Evolutionary conservation across 2,329 filamentous ascomycete species (phyloP).

Genomic region (Nothopassalora personata): DNA sequence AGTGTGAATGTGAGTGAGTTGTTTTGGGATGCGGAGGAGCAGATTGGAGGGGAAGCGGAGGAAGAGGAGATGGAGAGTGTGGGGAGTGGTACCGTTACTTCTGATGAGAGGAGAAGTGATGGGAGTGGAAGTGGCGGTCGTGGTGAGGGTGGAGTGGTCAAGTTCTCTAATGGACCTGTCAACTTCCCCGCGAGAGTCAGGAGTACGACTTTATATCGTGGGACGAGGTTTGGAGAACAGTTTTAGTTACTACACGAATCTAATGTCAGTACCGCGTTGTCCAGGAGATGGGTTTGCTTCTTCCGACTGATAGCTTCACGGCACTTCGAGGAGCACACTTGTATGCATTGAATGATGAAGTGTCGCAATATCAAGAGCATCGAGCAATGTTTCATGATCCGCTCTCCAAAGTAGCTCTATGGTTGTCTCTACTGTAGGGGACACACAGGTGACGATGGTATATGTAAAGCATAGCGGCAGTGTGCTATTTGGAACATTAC

Average conservation of each 20-base stretch:
- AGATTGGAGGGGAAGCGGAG: neutral
- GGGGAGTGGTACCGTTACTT: neutral
- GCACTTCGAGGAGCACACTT: no score
- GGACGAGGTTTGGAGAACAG: neutral
- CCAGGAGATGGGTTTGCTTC: no score
- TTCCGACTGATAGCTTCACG: no score
- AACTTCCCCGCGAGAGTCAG: neutral
- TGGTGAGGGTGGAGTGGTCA: neutral
- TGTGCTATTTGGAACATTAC: no score
- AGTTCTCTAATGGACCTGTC: neutral
- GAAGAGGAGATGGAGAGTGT: neutral
- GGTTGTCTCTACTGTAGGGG: no score
- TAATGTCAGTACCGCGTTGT: no score
- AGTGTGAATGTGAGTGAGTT: neutral
- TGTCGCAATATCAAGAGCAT: no score
- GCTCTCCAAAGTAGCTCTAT: no score
- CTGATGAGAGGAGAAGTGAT: neutral
- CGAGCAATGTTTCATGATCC: no score
- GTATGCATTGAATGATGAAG: no score
- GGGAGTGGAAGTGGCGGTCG: neutral
- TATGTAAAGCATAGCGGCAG: no score
- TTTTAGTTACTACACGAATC: neutral
- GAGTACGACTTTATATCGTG: neutral
- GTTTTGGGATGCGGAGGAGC: neutral
- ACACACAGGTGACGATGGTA: no score